phyloP scores from a whole-genome alignment of 495 filamentous ascomycete species.

The Emericellopsis terricola region DNA sequence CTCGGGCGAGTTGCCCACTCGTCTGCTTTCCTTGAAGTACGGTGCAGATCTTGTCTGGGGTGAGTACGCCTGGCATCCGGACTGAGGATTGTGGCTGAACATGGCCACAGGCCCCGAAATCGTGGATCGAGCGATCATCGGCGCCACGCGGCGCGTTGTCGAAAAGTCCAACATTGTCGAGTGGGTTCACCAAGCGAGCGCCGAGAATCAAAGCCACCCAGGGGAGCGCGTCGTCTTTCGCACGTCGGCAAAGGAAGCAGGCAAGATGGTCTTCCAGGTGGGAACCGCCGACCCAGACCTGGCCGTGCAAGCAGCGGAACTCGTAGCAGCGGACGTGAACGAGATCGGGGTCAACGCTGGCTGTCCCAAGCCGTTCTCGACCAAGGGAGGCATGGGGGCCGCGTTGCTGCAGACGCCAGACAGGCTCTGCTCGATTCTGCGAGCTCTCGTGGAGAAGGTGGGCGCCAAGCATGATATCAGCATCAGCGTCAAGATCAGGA shows the following conservation, averaged over 20 bases:
- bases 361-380: constrained; percentile 92
- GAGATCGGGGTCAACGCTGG: constrained; percentile 96
- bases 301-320: constrained; percentile 64
- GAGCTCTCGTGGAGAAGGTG: constrained; percentile 63
- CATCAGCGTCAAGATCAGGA: constrained; percentile 86
- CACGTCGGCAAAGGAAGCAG: constrained; percentile 51
- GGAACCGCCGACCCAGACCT: constrained; percentile 65
- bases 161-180: constrained; percentile 59
- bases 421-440: constrained; percentile 60
- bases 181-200: constrained; percentile 37
- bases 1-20: constrained; percentile 80
- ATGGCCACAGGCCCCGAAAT: constrained; percentile 59
- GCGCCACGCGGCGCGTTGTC: constrained; percentile 59
- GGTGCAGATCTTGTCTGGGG: constrained; percentile 96
- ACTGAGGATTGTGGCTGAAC: neutral
- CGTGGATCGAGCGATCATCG: constrained; percentile 78
- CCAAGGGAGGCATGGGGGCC: constrained; percentile 84
- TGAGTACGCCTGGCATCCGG: constrained; percentile 9
- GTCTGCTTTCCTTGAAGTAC: constrained; percentile 76
- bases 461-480: constrained; percentile 61
- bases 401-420: constrained; percentile 74
- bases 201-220: no score
- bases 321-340: constrained; percentile 71
- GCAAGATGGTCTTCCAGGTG: constrained; percentile 71
- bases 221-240: constrained; percentile 74